A percentile compares a stretch with the other conserved stretches of the same genome.
Evolutionary conservation across 2,329 filamentous ascomycete genomes (phyloP).

Genomic region (Bisporella sp.): DNA sequence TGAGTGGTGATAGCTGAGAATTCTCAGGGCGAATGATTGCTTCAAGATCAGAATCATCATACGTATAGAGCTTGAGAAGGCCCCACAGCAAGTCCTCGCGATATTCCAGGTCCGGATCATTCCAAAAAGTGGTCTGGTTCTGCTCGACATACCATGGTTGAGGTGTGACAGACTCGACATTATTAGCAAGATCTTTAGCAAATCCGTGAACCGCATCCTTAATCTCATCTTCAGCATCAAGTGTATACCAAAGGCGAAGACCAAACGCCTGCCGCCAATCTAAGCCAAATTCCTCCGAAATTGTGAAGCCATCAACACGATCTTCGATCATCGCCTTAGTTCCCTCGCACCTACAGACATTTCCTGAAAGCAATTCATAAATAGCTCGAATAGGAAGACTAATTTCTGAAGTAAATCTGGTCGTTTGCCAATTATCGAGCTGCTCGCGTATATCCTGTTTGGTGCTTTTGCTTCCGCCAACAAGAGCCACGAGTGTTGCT

Average conservation of each 20-base stretch:
- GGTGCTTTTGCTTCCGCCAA: constrained; percentile 64
- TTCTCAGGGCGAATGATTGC: constrained; percentile 70
- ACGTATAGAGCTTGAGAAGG: constrained; percentile 72
- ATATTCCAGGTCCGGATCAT: constrained; percentile 47
- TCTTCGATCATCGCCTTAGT: constrained; percentile 72
- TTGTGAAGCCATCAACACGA: constrained; percentile 69
- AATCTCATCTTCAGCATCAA: constrained; percentile 59
- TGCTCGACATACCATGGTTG: constrained; percentile 64
- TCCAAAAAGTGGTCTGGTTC: constrained; percentile 50
- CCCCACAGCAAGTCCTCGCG: constrained; percentile 82
- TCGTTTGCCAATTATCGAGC: constrained; percentile 74
- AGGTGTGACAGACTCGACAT: constrained; percentile 62
- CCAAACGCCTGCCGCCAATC: constrained; percentile 95
- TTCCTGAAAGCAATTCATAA: constrained; percentile 84
- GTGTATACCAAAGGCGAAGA: constrained; percentile 83
- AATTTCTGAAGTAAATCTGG: constrained; percentile 83
- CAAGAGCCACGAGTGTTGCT: constrained; percentile 76
- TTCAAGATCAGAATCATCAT: constrained; percentile 54
- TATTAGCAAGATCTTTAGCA: constrained; percentile 63
- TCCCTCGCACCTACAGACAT: constrained; percentile 77
- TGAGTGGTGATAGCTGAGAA: constrained; percentile 65
- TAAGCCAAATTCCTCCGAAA: constrained; percentile 76
- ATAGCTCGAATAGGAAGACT: constrained; percentile 75
- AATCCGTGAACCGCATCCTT: constrained; percentile 68
- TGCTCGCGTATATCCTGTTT: constrained; percentile 73